phyloP scores from a whole-genome alignment of 1,139 yeast species.

The Arxiozyma heterogenica region DNA sequence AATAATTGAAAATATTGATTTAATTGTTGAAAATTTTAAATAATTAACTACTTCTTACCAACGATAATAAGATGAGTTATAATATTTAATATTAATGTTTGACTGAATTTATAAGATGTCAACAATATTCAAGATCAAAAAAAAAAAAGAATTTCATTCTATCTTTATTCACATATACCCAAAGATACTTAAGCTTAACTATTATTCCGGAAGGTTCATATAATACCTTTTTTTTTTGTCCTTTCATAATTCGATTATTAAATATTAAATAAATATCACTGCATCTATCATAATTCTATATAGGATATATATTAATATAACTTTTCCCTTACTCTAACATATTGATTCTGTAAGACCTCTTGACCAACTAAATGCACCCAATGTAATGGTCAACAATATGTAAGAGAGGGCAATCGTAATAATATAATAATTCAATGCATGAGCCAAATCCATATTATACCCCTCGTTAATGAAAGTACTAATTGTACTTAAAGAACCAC shows the following conservation, averaged over 20 bases:
- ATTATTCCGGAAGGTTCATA: background rate
- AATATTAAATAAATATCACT: background rate
- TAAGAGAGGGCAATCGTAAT: conserved; percentile 34
- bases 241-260: background rate
- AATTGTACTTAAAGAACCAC: conserved; percentile 71
- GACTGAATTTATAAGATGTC: too few species aligned
- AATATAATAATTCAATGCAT: conserved; percentile 16
- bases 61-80: background rate
- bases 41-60: background rate
- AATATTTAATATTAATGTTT: too few species aligned
- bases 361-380: conserved; percentile 43
- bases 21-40: background rate
- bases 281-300: background rate
- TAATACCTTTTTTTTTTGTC: background rate
- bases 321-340: conserved; percentile 5
- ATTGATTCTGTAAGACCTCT: conserved; percentile 20
- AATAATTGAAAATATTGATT: background rate
- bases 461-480: conserved; percentile 70
- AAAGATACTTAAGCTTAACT: too few species aligned
- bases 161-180: too few species aligned
- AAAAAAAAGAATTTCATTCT: background rate
- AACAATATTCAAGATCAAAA: background rate
- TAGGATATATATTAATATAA: too few species aligned
- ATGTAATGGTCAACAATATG: conserved; percentile 35
- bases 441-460: conserved; percentile 25